Evolutionary conservation across 1,284 basidiomycete species (phyloP).

Genomic region (Rhodotorula sp.): DNA sequence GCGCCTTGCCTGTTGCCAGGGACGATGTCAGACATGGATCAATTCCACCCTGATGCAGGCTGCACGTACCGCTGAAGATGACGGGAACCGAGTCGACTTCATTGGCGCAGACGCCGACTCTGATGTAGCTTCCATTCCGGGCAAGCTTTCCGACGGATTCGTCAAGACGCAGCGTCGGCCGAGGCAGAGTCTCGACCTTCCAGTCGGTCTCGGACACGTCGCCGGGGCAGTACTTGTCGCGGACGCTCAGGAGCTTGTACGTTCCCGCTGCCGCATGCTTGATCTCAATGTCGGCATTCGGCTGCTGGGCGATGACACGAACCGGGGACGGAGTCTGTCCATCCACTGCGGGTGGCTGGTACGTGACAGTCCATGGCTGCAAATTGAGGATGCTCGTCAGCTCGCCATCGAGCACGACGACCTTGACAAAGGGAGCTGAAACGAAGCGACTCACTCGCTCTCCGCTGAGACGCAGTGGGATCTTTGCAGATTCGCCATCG

Average conservation of each 20-base stretch:
- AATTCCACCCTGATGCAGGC: conserved; percentile 41
- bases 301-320: conserved; percentile 18
- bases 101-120: conserved; percentile 77
- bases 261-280: conserved; percentile 57
- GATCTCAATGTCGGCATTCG: conserved; percentile 43
- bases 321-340: neutral
- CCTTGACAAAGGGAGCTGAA: neutral
- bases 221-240: conserved; percentile 81
- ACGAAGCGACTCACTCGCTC: conserved; percentile 61
- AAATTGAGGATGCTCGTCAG: no score
- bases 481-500: conserved; percentile 68
- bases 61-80: conserved; percentile 60
- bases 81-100: conserved; percentile 74
- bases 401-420: neutral
- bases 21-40: neutral
- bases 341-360: conserved; percentile 51
- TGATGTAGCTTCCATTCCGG: conserved; percentile 65
- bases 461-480: conserved; percentile 80
- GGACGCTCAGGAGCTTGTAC: conserved; percentile 72
- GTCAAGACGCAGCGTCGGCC: conserved; percentile 55
- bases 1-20: conserved; percentile 31
- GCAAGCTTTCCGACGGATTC: conserved; percentile 53
- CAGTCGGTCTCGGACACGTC: conserved; percentile 63
- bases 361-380: conserved; percentile 81
- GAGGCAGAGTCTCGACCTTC: conserved; percentile 69